Conservation (phyloP, 495 filamentous ascomycete species). For the Tuber microsphaerosporum region DNA sequence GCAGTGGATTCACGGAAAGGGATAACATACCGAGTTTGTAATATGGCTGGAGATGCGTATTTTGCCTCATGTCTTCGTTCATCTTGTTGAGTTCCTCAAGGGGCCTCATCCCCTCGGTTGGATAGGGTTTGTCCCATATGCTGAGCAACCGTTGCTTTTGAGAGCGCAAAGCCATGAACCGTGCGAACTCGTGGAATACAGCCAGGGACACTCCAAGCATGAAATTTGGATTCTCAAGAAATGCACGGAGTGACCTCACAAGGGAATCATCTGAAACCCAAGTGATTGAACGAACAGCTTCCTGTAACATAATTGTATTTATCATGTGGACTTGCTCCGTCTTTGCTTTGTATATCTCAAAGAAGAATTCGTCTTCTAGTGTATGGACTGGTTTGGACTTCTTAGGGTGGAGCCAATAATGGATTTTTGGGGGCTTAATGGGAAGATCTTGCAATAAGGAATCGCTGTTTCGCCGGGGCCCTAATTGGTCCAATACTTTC, state of each 20-base stretch:
- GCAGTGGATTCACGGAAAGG: not conserved
- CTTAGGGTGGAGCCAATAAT: too few relatives aligned
- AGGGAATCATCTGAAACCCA: slow-evolving; percentile 11
- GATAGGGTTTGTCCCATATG: not conserved
- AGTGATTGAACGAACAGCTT: too few relatives aligned
- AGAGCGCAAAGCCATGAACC: not conserved
- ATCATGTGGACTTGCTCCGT: too few relatives aligned
- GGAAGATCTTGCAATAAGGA: slow-evolving; percentile 21
- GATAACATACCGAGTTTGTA: not conserved
- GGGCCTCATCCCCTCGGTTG: too few relatives aligned
- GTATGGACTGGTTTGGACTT: too few relatives aligned
- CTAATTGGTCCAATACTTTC: slow-evolving; percentile 24
- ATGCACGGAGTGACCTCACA: slow-evolving; percentile 6
- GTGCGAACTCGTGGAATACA: not conserved
- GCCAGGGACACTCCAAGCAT: not conserved
- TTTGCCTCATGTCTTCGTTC: not conserved
- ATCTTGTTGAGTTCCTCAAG: not conserved
- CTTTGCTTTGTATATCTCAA: too few relatives aligned
- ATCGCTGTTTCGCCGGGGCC: slow-evolving; percentile 8
- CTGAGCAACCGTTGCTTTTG: not conserved
- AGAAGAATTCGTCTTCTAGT: too few relatives aligned
- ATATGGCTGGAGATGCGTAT: not conserved
- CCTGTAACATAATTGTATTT: too few relatives aligned
- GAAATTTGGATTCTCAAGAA: slow-evolving; percentile 8
- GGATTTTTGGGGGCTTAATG: slow-evolving; percentile 1